A percentile compares a stretch with the other conserved stretches of the same genome.
Conservation (phyloP, 495 filamentous ascomycete species). For the Hyaloscypha bicolor region DNA sequence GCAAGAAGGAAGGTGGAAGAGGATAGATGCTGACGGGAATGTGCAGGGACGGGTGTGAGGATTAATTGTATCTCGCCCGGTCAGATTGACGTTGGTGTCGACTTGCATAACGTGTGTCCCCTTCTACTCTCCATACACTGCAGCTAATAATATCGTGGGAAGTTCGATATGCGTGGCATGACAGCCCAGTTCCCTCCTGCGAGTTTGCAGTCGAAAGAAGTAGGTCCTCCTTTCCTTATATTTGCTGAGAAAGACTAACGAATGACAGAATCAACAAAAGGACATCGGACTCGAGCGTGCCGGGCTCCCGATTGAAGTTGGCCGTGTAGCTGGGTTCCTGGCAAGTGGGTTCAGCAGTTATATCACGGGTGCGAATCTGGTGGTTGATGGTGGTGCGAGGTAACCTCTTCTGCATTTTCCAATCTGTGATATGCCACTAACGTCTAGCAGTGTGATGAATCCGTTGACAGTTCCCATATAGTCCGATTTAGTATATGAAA, state of each 20-base stretch:
- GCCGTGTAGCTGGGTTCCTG: constrained; percentile 56
- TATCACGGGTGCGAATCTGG: constrained; percentile 65
- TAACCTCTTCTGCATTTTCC: not conserved
- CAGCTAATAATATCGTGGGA: not conserved
- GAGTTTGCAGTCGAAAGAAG: constrained; percentile 53
- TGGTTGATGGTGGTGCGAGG: constrained; percentile 62
- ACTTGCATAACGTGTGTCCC: constrained; percentile 46
- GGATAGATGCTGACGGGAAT: constrained; percentile 9
- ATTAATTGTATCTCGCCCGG: constrained; percentile 62
- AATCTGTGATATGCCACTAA: constrained; percentile 17
- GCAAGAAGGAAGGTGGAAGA: not conserved
- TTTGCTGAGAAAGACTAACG: not conserved
- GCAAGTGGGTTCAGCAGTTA: constrained; percentile 67
- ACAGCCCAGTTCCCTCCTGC: constrained; percentile 56
- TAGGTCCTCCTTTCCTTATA: constrained; percentile 22
- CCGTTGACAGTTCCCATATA: constrained; percentile 48
- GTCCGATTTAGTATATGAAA: constrained; percentile 9
- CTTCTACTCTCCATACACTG: not conserved
- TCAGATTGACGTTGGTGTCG: constrained; percentile 60
- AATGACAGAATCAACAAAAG: constrained; percentile 39
- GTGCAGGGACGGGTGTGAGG: constrained; percentile 50
- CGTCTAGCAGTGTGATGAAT: constrained; percentile 38
- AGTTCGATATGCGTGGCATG: constrained; percentile 58
- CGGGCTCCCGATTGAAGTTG: constrained; percentile 57
- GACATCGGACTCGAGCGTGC: constrained; percentile 51